Evolutionary conservation across 495 filamentous ascomycete species (phyloP), one percentile per base, ranked within the genome.

Genomic region (Penicillium angulare): DNA sequence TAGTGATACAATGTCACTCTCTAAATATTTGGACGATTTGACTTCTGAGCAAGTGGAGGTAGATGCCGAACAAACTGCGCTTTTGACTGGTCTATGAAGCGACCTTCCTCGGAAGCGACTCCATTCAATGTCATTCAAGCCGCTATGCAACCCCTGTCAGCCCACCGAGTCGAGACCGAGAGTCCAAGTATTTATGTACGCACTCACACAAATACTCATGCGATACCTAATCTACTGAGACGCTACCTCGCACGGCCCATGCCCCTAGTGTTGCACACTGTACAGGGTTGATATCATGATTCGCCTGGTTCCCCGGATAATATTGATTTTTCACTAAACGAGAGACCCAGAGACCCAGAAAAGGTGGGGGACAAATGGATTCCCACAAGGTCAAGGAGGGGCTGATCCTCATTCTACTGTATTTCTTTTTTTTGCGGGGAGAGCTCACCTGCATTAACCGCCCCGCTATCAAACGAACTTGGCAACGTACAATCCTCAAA

Each of bases 141-240:
- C 47, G 47, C 48, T 16, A 34, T 58, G 55, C 52, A 59, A 43
- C 47, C 43, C 52, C 56, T 49, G 52, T 59, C 52, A 55, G 51
- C 56, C 47, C 35, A 50, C 46, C 38, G 8, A 31, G 8, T 9
- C 26, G 10, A 5, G 10, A 27, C 27, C 13, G 27, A n/a, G n/a
- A n/a, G n/a, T n/a, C n/a, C n/a, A n/a, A n/a, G n/a, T n/a, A n/a
- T n/a, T n/a, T n/a, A n/a, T n/a, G n/a, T n/a, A n/a, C n/a, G n/a
- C n/a, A n/a, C n/a, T n/a, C n/a, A n/a, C n/a, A n/a, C n/a, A n/a
- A n/a, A n/a, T n/a, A n/a, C n/a, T n/a, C n/a, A n/a, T n/a, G n/a
- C n/a, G n/a, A n/a, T n/a, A n/a, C n/a, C n/a, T n/a, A 31, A 31
- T 12, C 2, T 2, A 2, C 8, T 2, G 27, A 31, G 5, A n/a